phyloP scores from a whole-genome alignment of 352 stramenopile genomes.

The Phytophthora rubi region DNA sequence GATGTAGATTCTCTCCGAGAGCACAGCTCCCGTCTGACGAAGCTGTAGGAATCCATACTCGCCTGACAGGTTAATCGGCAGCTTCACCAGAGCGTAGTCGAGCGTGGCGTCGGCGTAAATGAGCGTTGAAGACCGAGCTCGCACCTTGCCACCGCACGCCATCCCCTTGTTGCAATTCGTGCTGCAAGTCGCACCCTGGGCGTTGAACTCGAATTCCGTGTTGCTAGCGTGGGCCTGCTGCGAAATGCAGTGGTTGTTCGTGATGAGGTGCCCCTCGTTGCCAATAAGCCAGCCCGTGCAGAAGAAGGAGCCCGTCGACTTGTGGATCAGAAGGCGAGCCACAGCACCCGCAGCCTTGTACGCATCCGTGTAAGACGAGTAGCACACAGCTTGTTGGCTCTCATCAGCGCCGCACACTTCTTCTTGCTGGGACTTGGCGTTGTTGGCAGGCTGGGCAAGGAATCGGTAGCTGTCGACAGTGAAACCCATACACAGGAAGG shows the following conservation, averaged over 20 bases:
- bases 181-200: conserved; percentile 47
- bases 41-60: conserved; percentile 67
- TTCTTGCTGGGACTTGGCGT: conserved; percentile 36
- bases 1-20: conserved; percentile 73
- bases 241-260: conserved; percentile 83
- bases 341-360: conserved; percentile 48
- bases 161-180: conserved; percentile 44
- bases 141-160: conserved; percentile 52
- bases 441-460: conserved; percentile 34
- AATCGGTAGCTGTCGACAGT: conserved; percentile 55
- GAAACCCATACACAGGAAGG: conserved; percentile 53
- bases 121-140: conserved; percentile 40
- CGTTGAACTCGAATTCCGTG: conserved; percentile 75
- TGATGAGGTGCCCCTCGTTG: conserved; percentile 75
- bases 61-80: conserved; percentile 52
- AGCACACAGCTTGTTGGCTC: conserved; percentile 64
- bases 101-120: conserved; percentile 42
- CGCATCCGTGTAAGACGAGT: conserved; percentile 22
- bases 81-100: conserved; percentile 77
- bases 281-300: conserved; percentile 83
- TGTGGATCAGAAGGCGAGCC: conserved; percentile 71
- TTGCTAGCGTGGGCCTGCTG: conserved; percentile 48
- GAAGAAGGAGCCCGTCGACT: conserved; percentile 56
- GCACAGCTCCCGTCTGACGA: conserved; percentile 45
- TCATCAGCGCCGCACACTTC: conserved; percentile 73